A percentile compares a stretch with the other conserved stretches of the same genome.
Conservation (phyloP, 2,329 filamentous ascomycete species). For the Colletotrichum tabaci region DNA sequence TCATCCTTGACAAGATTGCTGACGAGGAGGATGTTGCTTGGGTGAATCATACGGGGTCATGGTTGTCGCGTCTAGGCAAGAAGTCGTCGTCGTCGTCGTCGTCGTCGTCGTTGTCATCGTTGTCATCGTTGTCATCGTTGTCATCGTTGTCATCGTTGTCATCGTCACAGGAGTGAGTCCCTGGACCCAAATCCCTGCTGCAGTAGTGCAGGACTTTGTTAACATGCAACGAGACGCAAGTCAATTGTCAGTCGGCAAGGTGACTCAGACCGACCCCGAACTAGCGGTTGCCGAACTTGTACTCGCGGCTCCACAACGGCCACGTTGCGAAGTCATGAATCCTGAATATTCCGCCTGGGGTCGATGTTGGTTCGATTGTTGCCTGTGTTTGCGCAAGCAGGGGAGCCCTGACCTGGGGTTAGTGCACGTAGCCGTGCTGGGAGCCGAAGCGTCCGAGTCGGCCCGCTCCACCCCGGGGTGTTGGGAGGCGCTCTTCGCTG, state of each 20-base stretch:
- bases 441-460: neutral
- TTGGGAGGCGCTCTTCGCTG: neutral
- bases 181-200: neutral
- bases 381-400: neutral
- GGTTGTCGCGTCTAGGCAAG: constrained; percentile 7
- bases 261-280: neutral
- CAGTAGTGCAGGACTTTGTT: neutral
- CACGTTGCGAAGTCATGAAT: neutral
- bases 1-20: neutral
- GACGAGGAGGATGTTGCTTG: neutral
- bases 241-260: neutral
- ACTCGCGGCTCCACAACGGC: neutral
- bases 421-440: neutral
- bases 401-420: neutral
- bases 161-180: neutral
- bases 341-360: neutral
- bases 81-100: neutral
- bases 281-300: neutral
- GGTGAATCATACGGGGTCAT: neutral
- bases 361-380: neutral
- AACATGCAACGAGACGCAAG: neutral
- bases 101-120: neutral
- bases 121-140: neutral
- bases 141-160: neutral
- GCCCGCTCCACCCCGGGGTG: neutral